Base-by-base conservation (phyloP, 2,329 filamentous ascomycete genomes). In the Eurotiales sp. region DNA sequence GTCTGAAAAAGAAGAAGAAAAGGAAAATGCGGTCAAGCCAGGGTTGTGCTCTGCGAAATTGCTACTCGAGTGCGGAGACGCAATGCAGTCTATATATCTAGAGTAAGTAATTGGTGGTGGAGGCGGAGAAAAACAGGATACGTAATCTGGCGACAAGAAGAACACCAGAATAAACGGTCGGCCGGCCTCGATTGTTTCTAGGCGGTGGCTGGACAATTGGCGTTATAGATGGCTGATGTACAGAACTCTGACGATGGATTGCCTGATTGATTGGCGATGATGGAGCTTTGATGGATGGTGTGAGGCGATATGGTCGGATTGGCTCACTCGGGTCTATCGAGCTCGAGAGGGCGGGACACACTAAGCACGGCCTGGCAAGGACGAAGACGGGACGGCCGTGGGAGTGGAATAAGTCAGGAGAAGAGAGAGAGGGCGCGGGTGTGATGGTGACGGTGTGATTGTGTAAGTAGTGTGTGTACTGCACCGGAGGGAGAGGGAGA, bases 1-100 rank as follows among this genome's bases (percentile, higher is more conserved):
- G 51, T 56, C 54, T 44, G 53, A 54, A 52, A 53, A 47, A 49
- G 36, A 34, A 39, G 46, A 27, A 40, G 27, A 46, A 48, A 22
- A 37, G 23, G 40, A 27, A 10, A 41, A 37, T 4, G 21, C 36
- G 30, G n/a, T 48, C 36, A 40, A 48, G 2, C 3, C 8, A 37
- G n/a, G n/a, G n/a, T n/a, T n/a, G n/a, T n/a, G n/a, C n/a, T n/a
- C n/a, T n/a, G n/a, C n/a, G n/a, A n/a, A n/a, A n/a, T n/a, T n/a
- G n/a, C n/a, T n/a, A n/a, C n/a, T n/a, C n/a, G n/a, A n/a, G n/a
- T n/a, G n/a, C n/a, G n/a, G n/a, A n/a, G n/a, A n/a, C n/a, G n/a
- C n/a, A n/a, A n/a, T n/a, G n/a, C n/a, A n/a, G n/a, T n/a, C n/a
- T n/a, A n/a, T n/a, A n/a, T n/a, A n/a, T n/a, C n/a, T n/a, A n/a